Evolutionary conservation across 371 early-diverging fungal genomes (phyloP).

Genomic region (Mortierella sp.): DNA sequence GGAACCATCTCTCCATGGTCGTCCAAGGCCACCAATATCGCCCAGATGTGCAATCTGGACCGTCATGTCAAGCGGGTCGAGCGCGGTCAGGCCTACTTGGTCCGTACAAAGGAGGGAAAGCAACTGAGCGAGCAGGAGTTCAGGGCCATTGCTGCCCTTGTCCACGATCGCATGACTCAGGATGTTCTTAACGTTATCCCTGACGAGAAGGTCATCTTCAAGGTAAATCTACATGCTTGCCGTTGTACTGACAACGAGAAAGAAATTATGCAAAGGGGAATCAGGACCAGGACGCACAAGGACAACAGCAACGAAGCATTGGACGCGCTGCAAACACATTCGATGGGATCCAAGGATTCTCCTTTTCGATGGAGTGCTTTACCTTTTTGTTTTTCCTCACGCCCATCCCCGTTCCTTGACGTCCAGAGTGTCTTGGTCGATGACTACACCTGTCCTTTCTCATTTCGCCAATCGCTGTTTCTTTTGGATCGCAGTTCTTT

Average conservation of each 20-base stretch:
- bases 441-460: neutral
- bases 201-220: slow-evolving; percentile 77
- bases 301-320: neutral
- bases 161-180: slow-evolving; percentile 98
- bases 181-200: slow-evolving; percentile 72
- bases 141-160: slow-evolving; percentile 63
- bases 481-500: neutral
- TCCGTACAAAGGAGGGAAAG: slow-evolving; percentile 59
- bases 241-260: neutral
- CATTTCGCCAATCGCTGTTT: neutral
- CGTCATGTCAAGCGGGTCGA: slow-evolving; percentile 85
- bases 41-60: slow-evolving; percentile 86
- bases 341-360: neutral
- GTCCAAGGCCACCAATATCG: slow-evolving; percentile 98
- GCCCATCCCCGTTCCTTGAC: neutral
- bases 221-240: slow-evolving; percentile 34
- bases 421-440: neutral
- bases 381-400: neutral
- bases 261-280: neutral
- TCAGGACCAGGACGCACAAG: neutral
- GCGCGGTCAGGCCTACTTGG: slow-evolving; percentile 83
- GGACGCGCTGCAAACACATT: neutral
- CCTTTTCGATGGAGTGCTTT: neutral
- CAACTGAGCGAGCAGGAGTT: slow-evolving; percentile 58
- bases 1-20: slow-evolving; percentile 99